Percentiles rank a stretch among this genome's conserved stretches.
Evolutionary conservation across 2,329 filamentous ascomycete species (phyloP).

Genomic region (Fusarium brachygibbosum): DNA sequence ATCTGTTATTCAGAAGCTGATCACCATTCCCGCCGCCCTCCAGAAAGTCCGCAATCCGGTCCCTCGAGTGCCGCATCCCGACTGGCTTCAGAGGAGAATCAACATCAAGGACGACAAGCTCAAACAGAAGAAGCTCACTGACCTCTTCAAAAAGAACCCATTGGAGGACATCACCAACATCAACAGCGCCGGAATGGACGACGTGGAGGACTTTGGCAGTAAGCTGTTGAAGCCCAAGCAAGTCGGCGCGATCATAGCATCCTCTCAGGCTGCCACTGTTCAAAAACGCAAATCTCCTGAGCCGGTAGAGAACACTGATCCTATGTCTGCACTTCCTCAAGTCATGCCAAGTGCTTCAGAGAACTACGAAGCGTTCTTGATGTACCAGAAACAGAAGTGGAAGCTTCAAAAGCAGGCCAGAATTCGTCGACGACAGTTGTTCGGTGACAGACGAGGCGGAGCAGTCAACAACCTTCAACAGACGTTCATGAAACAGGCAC

Average conservation of each 20-base stretch:
- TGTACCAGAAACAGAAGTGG: conserved; percentile 99
- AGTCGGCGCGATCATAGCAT: conserved; percentile 66
- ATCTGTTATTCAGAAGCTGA: conserved; percentile 98
- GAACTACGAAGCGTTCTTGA: conserved; percentile 88
- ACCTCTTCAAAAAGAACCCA: conserved; percentile 77
- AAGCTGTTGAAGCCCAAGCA: conserved; percentile 76
- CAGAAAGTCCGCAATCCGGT: conserved; percentile 97
- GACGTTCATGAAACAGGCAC: conserved; percentile 90
- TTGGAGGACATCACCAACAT: conserved; percentile 80
- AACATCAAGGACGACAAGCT: conserved; percentile 96
- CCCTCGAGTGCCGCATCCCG: conserved; percentile 91
- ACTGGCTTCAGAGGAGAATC: conserved; percentile 95
- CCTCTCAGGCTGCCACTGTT: conserved; percentile 64
- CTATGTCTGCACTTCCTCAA: conserved; percentile 84
- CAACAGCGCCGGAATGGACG: conserved; percentile 67
- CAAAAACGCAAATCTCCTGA: conserved; percentile 83
- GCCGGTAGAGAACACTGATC: conserved; percentile 76
- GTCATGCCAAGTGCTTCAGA: conserved; percentile 87
- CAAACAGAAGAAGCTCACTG: conserved; percentile 99
- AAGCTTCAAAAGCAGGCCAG: conserved; percentile 95
- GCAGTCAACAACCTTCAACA: conserved; percentile 70
- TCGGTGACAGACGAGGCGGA: conserved; percentile 80
- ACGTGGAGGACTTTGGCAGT: conserved; percentile 86
- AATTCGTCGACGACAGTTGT: conserved; percentile 86
- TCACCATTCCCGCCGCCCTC: conserved; percentile 96